Base-by-base conservation (phyloP, 192 early-diverging fungal species). In the Funneliformis geosporum region DNA sequence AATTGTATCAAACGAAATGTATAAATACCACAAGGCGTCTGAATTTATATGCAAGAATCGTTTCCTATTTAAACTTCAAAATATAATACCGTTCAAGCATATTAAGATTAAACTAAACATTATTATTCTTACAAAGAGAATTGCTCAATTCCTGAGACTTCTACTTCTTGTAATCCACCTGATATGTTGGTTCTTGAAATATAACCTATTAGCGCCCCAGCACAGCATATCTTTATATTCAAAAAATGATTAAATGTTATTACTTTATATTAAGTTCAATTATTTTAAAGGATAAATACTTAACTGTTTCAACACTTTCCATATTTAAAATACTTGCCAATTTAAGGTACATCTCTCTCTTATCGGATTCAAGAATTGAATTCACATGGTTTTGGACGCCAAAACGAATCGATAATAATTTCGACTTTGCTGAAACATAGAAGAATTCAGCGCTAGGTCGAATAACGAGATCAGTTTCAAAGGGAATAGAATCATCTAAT, bases 41-140 rank as follows among this genome's bases (percentile, higher is more conserved):
- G 82, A 73, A 78, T 88, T 92, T 18, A 94, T 77, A 14, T 89
- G 88, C 84, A 94, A 81, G 68, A 85, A 82, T 1, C 76, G 73
- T 11, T 83, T 80, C n/a, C 88, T 89, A 81, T 44, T 25, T 23
- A 67, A 44, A 44, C 6, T 78, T 77, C 16, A 21, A 68, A 23
- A 28, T 28, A 25, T 46, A n/a, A 46, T 46, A 44, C 33, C 27
- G 38, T 73, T 10, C 5, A 73, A 47, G 27, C 23, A 44, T 16
- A 46, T 55, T 38, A 73, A 4, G 23, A 50, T 59, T 2, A 23
- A 18, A n/a, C 33, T 60, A 60, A 18, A 60, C 60, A 60, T 21
- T 38, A 25, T 55, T 18, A 71, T 43, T 61, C 81, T 18, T 82
- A 81, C 84, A 84, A 72, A 7, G 84, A 82, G 46, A 86, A 87